These are phyloP conservation scores for Candida bentonensis DNA, from an alignment of 805 yeast genomes.

Conservation along the genomic window DNA sequence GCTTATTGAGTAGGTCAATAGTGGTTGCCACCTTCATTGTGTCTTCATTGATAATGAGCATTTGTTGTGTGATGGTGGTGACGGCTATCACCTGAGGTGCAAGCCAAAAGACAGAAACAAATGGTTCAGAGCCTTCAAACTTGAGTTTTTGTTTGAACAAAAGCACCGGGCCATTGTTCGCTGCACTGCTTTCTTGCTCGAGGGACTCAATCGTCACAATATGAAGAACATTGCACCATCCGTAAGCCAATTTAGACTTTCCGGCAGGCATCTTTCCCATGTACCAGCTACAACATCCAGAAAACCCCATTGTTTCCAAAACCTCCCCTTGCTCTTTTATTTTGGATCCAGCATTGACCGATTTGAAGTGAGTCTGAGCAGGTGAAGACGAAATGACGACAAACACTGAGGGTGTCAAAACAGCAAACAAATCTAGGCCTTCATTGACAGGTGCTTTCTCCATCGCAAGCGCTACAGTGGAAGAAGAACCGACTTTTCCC, in stretches of 20 bases:
- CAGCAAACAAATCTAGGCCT: not conserved
- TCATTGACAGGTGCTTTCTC: not conserved
- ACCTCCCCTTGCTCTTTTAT: not conserved
- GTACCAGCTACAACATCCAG: conserved; percentile 1
- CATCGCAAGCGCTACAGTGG: not conserved
- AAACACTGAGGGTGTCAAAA: not conserved
- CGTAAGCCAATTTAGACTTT: not conserved
- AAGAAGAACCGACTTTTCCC: not conserved
- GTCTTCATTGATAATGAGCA: not conserved
- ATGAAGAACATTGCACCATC: not conserved
- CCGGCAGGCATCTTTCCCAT: conserved; percentile 1
- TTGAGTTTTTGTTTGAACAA: not conserved
- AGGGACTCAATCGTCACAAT: not conserved
- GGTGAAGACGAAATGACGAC: not conserved
- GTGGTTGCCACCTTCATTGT: not conserved
- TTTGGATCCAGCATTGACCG: not conserved
- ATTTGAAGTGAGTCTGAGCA: not conserved
- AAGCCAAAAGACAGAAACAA: conserved; percentile 1
- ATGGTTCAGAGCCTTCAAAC: not conserved
- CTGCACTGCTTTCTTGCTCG: not conserved
- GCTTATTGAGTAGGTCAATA: not conserved
- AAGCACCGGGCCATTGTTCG: not conserved
- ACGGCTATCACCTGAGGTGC: not conserved
- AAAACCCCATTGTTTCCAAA: not conserved
- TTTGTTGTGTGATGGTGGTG: not conserved